Percentiles rank a stretch among this genome's conserved stretches.
These are phyloP conservation scores for Plasmodium knowlesi DNA, from an alignment of 169 alveolate species.

Conservation along the genomic window DNA sequence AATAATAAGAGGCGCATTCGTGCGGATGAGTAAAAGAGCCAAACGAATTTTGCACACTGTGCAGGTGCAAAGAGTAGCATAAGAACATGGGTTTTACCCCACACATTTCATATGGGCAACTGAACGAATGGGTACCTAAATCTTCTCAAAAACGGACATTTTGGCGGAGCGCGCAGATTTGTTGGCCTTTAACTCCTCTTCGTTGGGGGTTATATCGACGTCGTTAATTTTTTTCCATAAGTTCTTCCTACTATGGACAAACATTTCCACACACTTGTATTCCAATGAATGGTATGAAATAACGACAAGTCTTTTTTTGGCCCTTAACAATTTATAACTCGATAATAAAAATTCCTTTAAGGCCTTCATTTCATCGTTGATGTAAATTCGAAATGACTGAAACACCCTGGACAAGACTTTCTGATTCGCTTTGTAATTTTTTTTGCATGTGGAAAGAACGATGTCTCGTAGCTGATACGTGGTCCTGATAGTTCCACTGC, in stretches of 20 bases:
- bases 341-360: conserved; percentile 74
- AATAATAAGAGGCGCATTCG: background rate
- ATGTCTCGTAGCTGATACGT: conserved; percentile 78
- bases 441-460: conserved; percentile 76
- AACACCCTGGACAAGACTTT: conserved; percentile 80
- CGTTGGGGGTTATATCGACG: conserved; percentile 41
- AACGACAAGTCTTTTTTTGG: conserved; percentile 75
- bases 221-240: conserved; percentile 33
- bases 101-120: background rate
- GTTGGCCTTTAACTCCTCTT: conserved; percentile 40
- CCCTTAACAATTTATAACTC: conserved; percentile 76
- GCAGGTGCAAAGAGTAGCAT: background rate
- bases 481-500: conserved; percentile 72
- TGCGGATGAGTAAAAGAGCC: background rate
- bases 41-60: background rate
- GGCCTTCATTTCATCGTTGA: conserved; percentile 82
- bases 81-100: background rate
- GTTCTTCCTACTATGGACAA: conserved; percentile 16
- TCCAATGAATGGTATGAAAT: conserved; percentile 86
- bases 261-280: conserved; percentile 75
- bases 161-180: conserved; percentile 73
- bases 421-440: conserved; percentile 76
- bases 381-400: conserved; percentile 83
- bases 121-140: background rate
- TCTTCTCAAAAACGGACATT: conserved; percentile 65